Percentiles rank a stretch among this genome's conserved stretches.
Conservation (phyloP, 2,329 filamentous ascomycete species). For the Sporothrix globosa region DNA sequence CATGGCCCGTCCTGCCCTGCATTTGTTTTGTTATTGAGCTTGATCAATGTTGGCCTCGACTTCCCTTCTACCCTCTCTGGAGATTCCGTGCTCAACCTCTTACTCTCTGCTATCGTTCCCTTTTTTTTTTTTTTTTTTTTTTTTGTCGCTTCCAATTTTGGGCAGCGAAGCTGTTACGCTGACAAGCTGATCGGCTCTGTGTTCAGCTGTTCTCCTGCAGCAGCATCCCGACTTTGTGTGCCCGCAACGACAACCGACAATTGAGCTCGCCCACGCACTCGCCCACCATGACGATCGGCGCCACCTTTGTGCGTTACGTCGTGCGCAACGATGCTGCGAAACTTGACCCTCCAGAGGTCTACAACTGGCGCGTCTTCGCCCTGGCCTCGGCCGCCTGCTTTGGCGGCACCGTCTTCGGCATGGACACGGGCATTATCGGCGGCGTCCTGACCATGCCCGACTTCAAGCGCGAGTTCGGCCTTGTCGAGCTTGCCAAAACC, state of each 20-base stretch:
- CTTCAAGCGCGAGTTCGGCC: slow-evolving; percentile 53
- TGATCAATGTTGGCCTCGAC: not conserved
- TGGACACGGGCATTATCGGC: slow-evolving; percentile 41
- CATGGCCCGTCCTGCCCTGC: not conserved
- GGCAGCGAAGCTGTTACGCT: not conserved
- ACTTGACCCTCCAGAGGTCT: slow-evolving; percentile 67
- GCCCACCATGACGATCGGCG: slow-evolving; percentile 29
- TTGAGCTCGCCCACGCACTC: no score
- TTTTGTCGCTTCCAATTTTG: not conserved
- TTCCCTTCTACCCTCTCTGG: not conserved
- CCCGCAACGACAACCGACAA: not conserved
- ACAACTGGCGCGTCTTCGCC: slow-evolving; percentile 68
- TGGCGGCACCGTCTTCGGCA: slow-evolving; percentile 39
- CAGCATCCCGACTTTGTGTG: not conserved
- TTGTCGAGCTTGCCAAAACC: slow-evolving; percentile 44
- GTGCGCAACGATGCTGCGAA: slow-evolving; percentile 64
- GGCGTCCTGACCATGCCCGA: slow-evolving; percentile 39
- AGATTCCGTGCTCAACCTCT: not conserved
- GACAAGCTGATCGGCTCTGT: not conserved
- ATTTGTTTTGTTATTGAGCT: not conserved
- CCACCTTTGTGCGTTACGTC: slow-evolving; percentile 38
- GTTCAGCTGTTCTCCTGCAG: not conserved
- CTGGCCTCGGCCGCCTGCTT: slow-evolving; percentile 58
- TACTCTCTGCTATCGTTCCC: not conserved
- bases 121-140: not conserved